These are phyloP conservation scores for Sideroxylon spinosum DNA, from an alignment of 179 eudicot genomes.

Conservation along the genomic window DNA sequence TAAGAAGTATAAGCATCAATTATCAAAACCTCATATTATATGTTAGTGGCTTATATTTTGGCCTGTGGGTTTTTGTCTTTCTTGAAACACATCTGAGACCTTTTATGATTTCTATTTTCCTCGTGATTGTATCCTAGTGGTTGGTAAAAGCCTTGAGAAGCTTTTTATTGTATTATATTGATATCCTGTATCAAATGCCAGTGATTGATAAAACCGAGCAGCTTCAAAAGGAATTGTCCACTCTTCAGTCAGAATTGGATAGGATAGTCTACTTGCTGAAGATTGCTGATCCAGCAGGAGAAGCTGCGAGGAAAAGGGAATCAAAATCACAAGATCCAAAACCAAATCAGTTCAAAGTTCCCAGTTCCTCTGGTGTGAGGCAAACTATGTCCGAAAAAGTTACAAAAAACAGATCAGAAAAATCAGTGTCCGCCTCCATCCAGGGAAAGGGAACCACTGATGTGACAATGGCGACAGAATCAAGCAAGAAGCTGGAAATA, in stretches of 20 bases:
- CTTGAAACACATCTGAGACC: not conserved
- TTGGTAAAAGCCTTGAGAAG: not conserved
- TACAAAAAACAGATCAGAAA: constrained; percentile 29
- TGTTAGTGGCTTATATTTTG: not conserved
- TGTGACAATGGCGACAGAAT: constrained; percentile 26
- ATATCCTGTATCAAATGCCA: constrained; percentile 25
- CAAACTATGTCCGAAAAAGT: constrained; percentile 28
- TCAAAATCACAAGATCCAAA: constrained; percentile 32
- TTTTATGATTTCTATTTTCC: not conserved
- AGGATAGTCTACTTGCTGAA: constrained; percentile 79
- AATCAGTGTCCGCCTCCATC: constrained; percentile 22
- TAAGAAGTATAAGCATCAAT: not conserved
- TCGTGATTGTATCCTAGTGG: not conserved
- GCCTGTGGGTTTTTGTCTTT: not conserved
- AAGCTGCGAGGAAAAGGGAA: constrained; percentile 69
- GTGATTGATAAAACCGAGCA: constrained; percentile 58
- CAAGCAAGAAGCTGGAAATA: constrained; percentile 29
- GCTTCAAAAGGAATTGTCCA: constrained; percentile 60
- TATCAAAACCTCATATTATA: not conserved
- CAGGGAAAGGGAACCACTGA: constrained; percentile 27
- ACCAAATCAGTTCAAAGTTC: constrained; percentile 21
- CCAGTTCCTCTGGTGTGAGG: constrained; percentile 27
- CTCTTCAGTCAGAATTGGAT: constrained; percentile 75
- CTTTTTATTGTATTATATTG: constrained; percentile 12
- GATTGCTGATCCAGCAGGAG: constrained; percentile 91